Base-by-base conservation (phyloP, 179 eudicot genomes). In the Silene vulgaris region DNA sequence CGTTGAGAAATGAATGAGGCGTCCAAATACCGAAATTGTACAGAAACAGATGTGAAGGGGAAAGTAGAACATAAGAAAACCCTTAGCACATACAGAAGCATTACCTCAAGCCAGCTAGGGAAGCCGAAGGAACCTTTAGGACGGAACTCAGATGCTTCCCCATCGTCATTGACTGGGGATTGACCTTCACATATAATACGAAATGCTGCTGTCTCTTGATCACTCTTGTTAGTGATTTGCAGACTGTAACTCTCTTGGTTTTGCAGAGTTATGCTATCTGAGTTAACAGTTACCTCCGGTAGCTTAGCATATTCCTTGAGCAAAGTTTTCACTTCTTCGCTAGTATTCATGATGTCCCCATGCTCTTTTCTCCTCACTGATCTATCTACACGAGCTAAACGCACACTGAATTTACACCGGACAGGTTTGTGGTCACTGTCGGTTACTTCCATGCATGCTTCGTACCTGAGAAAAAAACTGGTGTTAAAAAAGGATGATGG, bases 381-480 rank as follows among this genome's bases (percentile, higher is more conserved):
- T 86, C 96, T 85, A 83, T 96, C 99, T 63, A 90, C 95, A 65
- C 85, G 90, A 65, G 99, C 89, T 78, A 91, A 77, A 71, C 87
- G 93, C 17, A 96, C 80, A 65, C 86, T 80, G 45, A 92, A 75
- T 84, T 92, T 93, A 90, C 99, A 96, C 14, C 99, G 85, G 17
- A 96, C 97, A 8, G 99, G 99, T 79, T 96, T 96, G 81, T 96
- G 99, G 77, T 96, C 99, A 76, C 99, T 96, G 68, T 96, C 99
- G 21, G 81, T 86, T 74, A 96, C 99, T 78, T 96, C 99, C 99
- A 96, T 96, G 79, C 96, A 88, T 48, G 97, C 97, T 76, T 93
- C 99, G 45, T 96, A 96, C 87, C 99, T 90, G 76, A 76, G 30
- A 14, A 7, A 61, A 56, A 45, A 66, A 12, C 23, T 2, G 16